These are phyloP conservation scores for Lizonia empirigonia DNA, from an alignment of 2,329 filamentous ascomycete genomes.

Conservation along the genomic window DNA sequence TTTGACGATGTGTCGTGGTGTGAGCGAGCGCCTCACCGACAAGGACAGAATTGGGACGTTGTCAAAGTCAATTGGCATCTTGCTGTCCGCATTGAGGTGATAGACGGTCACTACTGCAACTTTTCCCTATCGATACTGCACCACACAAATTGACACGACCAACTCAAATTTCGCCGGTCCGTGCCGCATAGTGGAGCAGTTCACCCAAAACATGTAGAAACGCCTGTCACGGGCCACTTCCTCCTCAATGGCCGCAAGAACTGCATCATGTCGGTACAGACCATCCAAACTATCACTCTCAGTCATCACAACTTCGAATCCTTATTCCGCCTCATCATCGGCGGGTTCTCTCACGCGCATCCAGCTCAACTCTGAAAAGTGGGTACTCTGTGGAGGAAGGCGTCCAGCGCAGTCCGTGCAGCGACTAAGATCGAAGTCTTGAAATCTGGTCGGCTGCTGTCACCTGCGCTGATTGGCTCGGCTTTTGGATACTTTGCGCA, in stretches of 20 bases:
- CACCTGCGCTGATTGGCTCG: conserved; percentile 1
- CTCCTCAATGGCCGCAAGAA: not conserved
- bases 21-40: not conserved
- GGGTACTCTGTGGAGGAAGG: not conserved
- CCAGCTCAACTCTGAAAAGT: conserved; percentile 2
- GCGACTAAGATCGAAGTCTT: not conserved
- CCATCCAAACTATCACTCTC: not conserved
- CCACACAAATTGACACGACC: too few relatives aligned
- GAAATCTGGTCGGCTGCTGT: not conserved
- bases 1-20: not conserved
- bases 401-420: not conserved
- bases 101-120: conserved; percentile 2
- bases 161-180: conserved; percentile 10
- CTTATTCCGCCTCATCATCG: not conserved
- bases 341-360: not conserved
- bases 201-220: conserved; percentile 6
- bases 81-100: conserved; percentile 1
- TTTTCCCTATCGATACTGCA: conserved; percentile 9
- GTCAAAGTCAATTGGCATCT: conserved; percentile 5
- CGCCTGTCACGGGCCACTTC: conserved; percentile 2
- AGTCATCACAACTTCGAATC: not conserved
- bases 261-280: conserved; percentile 1
- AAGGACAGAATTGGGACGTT: not conserved
- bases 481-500: not conserved
- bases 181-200: conserved; percentile 6